Evolutionary conservation across 2,329 filamentous ascomycete species (phyloP).

Genomic region (Penicillium expansum): DNA sequence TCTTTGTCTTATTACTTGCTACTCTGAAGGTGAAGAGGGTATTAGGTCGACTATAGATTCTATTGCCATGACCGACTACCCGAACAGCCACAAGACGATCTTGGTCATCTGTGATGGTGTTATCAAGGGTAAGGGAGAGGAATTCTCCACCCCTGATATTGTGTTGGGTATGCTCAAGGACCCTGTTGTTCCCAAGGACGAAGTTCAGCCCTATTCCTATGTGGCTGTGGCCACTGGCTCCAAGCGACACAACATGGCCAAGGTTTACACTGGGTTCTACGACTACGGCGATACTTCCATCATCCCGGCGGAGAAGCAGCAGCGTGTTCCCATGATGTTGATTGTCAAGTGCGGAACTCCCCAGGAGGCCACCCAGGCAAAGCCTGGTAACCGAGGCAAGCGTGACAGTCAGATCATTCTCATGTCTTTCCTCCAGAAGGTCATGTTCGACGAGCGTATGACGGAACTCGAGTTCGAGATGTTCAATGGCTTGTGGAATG

Average conservation of each 20-base stretch:
- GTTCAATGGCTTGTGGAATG: conserved; percentile 99
- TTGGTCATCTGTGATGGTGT: conserved; percentile 95
- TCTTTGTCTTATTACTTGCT: conserved; percentile 92
- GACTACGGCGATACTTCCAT: conserved; percentile 82
- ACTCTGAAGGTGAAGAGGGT: conserved; percentile 92
- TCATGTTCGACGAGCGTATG: conserved; percentile 99
- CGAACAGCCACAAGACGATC: conserved; percentile 97
- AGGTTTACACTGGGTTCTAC: conserved; percentile 97
- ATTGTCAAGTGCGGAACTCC: conserved; percentile 95
- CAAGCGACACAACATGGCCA: conserved; percentile 99
- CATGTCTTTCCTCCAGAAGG: conserved; percentile 99
- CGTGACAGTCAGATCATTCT: conserved; percentile 98
- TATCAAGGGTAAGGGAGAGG: conserved; percentile 93
- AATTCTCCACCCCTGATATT: conserved; percentile 82
- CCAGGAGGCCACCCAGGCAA: conserved; percentile 74
- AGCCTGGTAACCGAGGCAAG: conserved; percentile 97
- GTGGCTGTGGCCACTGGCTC: conserved; percentile 93
- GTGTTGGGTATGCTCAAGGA: conserved; percentile 94
- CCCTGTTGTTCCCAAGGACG: conserved; percentile 71
- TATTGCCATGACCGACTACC: conserved; percentile 95
- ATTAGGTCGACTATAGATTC: conserved; percentile 93
- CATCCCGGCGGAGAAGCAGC: conserved; percentile 82
- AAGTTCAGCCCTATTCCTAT: conserved; percentile 89
- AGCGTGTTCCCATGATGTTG: conserved; percentile 96
- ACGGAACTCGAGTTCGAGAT: conserved; percentile 99